phyloP scores from a whole-genome alignment of 257 asterid species.

The Cordia subcordata region DNA sequence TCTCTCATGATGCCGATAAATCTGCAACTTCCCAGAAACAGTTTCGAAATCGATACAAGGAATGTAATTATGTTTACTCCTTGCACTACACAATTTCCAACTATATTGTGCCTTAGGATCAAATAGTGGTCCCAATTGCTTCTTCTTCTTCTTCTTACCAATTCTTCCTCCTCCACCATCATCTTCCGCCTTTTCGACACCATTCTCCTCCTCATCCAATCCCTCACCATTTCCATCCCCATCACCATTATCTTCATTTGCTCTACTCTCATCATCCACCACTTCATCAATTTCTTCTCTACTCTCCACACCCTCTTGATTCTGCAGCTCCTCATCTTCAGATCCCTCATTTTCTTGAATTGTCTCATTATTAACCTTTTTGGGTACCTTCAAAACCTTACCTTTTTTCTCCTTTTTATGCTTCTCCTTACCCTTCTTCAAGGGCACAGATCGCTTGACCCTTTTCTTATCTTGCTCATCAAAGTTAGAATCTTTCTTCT shows the following conservation, averaged over 20 bases:
- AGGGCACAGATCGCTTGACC: slow-evolving; percentile 34
- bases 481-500: slow-evolving; percentile 26
- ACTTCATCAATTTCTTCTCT: slow-evolving; percentile 11
- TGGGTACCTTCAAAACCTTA: slow-evolving; percentile 21
- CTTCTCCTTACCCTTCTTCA: slow-evolving; percentile 44
- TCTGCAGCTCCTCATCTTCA: slow-evolving; percentile 41
- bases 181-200: slow-evolving; percentile 38
- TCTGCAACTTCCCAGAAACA: slow-evolving; percentile 38
- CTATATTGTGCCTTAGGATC: slow-evolving; percentile 55
- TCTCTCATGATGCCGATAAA: slow-evolving; percentile 84
- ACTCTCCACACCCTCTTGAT: slow-evolving; percentile 12
- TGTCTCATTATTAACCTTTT: slow-evolving; percentile 26
- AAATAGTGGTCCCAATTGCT: slow-evolving; percentile 62
- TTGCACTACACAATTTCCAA: slow-evolving; percentile 78
- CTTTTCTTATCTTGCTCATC: slow-evolving; percentile 40
- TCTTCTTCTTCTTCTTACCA: slow-evolving; percentile 30
- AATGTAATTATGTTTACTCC: slow-evolving; percentile 88
- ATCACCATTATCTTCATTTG: slow-evolving; percentile 14
- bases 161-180: slow-evolving; percentile 22
- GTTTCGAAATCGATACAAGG: slow-evolving; percentile 90
- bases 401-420: slow-evolving; percentile 29
- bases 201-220: slow-evolving; percentile 47
- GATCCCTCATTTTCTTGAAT: slow-evolving; percentile 45
- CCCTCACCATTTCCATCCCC: slow-evolving; percentile 37
- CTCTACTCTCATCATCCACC: slow-evolving; percentile 31